Conservation (phyloP, 2,329 filamentous ascomycete species). For the Neodidymelliopsis sp. region DNA sequence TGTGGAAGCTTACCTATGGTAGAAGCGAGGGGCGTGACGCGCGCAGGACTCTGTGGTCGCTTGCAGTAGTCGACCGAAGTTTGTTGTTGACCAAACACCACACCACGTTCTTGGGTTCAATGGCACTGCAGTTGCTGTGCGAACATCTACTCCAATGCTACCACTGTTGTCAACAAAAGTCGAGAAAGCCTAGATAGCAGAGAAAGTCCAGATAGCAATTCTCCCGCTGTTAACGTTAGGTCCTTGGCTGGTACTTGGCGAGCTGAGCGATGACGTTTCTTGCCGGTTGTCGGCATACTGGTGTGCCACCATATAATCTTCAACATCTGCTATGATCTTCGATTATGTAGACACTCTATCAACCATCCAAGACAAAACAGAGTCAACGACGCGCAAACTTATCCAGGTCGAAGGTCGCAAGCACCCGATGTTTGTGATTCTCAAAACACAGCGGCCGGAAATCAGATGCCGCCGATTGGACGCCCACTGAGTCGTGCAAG, state of each 20-base stretch:
- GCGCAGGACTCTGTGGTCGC: slow-evolving; percentile 12
- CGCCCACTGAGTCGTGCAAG: slow-evolving; percentile 1
- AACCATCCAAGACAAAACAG: no score
- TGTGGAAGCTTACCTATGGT: slow-evolving; percentile 31
- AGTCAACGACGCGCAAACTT: no score
- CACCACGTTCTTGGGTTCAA: slow-evolving; percentile 19
- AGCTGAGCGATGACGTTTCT: no score
- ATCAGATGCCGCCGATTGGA: slow-evolving; percentile 17
- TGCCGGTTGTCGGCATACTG: slow-evolving; percentile 11
- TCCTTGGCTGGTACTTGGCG: slow-evolving; percentile 18
- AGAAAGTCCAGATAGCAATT: no score
- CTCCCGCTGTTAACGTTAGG: slow-evolving; percentile 18
- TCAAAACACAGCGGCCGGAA: slow-evolving; percentile 5
- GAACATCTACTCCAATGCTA: slow-evolving; percentile 1
- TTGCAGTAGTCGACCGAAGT: slow-evolving; percentile 9
- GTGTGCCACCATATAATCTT: background rate
- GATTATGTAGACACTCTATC: no score
- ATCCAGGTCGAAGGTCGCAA: background rate
- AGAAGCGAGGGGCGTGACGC: slow-evolving; percentile 21
- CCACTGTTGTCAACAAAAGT: slow-evolving; percentile 8
- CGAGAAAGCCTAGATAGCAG: slow-evolving; percentile 11
- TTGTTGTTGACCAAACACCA: slow-evolving; percentile 2
- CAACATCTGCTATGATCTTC: no score
- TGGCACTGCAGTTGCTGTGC: slow-evolving; percentile 24
- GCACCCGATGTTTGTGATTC: background rate